Base-by-base conservation (phyloP, 73 alveolate genomes). In the Paramecium primaurelia region DNA sequence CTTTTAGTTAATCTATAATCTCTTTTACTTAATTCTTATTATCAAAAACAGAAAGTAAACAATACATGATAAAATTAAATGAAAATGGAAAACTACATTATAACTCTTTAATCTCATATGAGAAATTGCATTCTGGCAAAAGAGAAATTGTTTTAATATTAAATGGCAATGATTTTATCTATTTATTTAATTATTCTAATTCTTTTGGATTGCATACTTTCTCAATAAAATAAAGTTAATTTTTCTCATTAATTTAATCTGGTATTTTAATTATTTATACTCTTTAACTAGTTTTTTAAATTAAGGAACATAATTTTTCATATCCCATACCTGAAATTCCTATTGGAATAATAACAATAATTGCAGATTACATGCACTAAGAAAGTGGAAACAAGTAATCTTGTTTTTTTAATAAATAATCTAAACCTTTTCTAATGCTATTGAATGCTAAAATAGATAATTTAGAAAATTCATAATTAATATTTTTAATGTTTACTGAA, bases 241-340 rank as follows among this genome's bases (percentile, higher is more conserved):
- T 28, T 14, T 64, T 64, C 6, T 64, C 84, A 64, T 64, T 64
- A 28, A 64, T 64, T 64, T 64, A 5, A 34, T 64, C 47, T 28
- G 28, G 11, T 28, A 32, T 28, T 2, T 26, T 28, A 32, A 64
- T 64, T 32, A 26, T 64, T 12, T 34, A 12, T 6, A 64, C 47
- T 32, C 28, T 12, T 32, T 28, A 28, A 11, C 84, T 2, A 3
- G 18, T 64, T 32, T 64, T 64, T 12, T 64, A 28, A 32, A 64
- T 64, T 3, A 11, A 28, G 0, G 51, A 12, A 32, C 84, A 64
- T 20, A 64, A 64, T 14, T 28, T 14, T 26, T 64, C 84, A 64
- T 64, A 64, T 28, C 84, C 84, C 84, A 64, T 64, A 64, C 84
- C 84, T 64, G 2, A 32, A 14, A 64, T 64, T 64, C 84, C 84